Evolutionary conservation across 306 rosid genomes (phyloP).

Genomic region (Castanea mollissima): DNA sequence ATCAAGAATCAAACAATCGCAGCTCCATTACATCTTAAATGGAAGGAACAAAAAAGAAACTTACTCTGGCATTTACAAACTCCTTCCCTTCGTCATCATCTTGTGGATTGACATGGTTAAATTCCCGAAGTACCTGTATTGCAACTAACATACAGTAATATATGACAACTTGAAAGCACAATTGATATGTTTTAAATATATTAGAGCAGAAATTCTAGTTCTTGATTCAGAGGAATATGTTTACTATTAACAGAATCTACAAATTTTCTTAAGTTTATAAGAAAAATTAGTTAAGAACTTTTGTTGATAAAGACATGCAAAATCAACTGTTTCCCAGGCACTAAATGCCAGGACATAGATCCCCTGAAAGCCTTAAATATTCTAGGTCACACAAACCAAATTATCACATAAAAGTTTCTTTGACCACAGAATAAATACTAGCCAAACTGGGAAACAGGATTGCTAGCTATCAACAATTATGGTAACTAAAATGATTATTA

Average conservation of each 20-base stretch:
- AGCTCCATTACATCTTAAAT: not conserved
- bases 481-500: not conserved
- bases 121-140: slow-evolving; percentile 86
- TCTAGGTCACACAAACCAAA: not conserved
- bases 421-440: too few relatives aligned
- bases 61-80: slow-evolving; percentile 75
- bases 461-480: not conserved
- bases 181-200: not conserved
- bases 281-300: not conserved
- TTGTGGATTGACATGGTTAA: slow-evolving; percentile 98
- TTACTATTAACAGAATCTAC: not conserved
- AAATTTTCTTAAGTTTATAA: not conserved
- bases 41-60: slow-evolving; percentile 12
- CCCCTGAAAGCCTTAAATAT: not conserved
- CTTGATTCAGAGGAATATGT: not conserved
- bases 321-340: not conserved
- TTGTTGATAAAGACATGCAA: not conserved
- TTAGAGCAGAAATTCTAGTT: not conserved
- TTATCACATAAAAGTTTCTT: not conserved
- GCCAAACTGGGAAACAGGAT: too few relatives aligned
- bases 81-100: slow-evolving; percentile 92
- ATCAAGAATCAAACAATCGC: not conserved
- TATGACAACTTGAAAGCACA: slow-evolving; percentile 17
- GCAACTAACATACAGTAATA: slow-evolving; percentile 32
- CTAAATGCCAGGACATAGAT: not conserved